These are phyloP conservation scores for Incumbomyces lentus DNA, from an alignment of 2,329 filamentous ascomycete genomes.

Conservation along the genomic window DNA sequence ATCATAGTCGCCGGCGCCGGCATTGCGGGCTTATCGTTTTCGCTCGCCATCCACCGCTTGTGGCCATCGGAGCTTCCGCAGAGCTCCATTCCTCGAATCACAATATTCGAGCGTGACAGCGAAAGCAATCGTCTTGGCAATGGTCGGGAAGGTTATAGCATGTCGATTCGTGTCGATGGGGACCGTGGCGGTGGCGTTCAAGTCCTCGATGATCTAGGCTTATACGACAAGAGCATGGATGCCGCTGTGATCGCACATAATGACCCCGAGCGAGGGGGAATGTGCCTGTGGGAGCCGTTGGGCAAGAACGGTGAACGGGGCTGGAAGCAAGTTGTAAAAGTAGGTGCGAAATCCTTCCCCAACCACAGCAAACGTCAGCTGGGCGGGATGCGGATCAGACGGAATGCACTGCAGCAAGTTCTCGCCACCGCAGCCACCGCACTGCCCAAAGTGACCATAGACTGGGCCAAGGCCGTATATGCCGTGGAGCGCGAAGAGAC, in stretches of 20 bases:
- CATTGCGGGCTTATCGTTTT: constrained; percentile 36
- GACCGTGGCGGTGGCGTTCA: constrained; percentile 19
- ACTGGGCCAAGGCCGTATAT: constrained; percentile 12
- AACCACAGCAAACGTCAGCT: background rate
- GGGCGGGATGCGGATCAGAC: constrained; percentile 13
- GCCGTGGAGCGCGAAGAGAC: constrained; percentile 3
- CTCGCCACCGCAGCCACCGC: constrained; percentile 18
- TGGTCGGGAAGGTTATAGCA: constrained; percentile 21
- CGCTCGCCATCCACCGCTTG: constrained; percentile 29
- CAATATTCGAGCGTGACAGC: constrained; percentile 35
- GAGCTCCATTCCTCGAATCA: constrained; percentile 25
- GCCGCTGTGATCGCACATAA: constrained; percentile 13
- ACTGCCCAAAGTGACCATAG: constrained; percentile 13
- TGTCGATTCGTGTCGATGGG: constrained; percentile 22
- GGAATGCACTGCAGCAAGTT: constrained; percentile 14
- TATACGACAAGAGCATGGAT: constrained; percentile 16
- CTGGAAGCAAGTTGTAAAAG: constrained; percentile 2
- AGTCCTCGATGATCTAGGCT: constrained; percentile 19
- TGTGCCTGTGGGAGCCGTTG: constrained; percentile 16
- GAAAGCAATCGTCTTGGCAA: constrained; percentile 18
- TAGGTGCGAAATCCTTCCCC: background rate
- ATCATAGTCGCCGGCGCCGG: constrained; percentile 38
- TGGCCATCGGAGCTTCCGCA: constrained; percentile 22
- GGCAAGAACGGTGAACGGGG: background rate
- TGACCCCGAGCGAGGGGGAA: constrained; percentile 7